Percentiles rank a stretch among this genome's conserved stretches.
These are phyloP conservation scores for Pythium sp. DNA, from an alignment of 352 stramenopile genomes.

Conservation along the genomic window DNA sequence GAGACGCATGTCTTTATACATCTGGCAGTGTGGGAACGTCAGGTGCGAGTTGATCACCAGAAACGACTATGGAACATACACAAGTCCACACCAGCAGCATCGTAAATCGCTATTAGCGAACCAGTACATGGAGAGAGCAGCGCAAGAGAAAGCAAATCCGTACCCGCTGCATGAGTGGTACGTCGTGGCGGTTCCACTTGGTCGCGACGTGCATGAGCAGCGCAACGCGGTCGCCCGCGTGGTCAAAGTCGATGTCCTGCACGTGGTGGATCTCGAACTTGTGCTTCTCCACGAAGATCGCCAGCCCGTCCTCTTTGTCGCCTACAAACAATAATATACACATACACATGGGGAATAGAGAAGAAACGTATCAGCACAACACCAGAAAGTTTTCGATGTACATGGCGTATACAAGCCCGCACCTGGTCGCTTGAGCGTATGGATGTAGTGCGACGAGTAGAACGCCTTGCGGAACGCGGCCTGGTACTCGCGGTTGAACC, in stretches of 20 bases:
- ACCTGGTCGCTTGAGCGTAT: constrained; percentile 70
- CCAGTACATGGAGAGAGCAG: background rate
- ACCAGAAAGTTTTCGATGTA: background rate
- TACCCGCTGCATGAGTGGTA: constrained; percentile 50
- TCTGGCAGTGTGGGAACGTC: constrained; percentile 79
- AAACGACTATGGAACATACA: constrained; percentile 42
- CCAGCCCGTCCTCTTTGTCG: constrained; percentile 81
- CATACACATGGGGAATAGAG: background rate
- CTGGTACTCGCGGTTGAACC: constrained; percentile 82
- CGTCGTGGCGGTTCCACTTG: constrained; percentile 62
- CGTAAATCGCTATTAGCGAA: background rate
- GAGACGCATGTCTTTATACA: constrained; percentile 76
- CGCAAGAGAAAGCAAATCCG: constrained; percentile 2
- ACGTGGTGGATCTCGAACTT: constrained; percentile 82
- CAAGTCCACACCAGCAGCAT: background rate
- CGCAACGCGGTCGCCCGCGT: constrained; percentile 78
- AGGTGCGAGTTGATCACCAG: constrained; percentile 83
- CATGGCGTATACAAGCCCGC: background rate
- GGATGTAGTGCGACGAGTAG: constrained; percentile 59
- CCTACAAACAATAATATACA: constrained; percentile 10
- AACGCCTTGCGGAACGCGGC: constrained; percentile 61
- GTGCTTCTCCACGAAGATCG: constrained; percentile 70
- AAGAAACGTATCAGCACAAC: background rate
- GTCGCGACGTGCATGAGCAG: constrained; percentile 81
- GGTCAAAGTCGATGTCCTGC: constrained; percentile 66